Conservation (phyloP, 352 stramenopile species). For the Pythium folliculosum region DNA sequence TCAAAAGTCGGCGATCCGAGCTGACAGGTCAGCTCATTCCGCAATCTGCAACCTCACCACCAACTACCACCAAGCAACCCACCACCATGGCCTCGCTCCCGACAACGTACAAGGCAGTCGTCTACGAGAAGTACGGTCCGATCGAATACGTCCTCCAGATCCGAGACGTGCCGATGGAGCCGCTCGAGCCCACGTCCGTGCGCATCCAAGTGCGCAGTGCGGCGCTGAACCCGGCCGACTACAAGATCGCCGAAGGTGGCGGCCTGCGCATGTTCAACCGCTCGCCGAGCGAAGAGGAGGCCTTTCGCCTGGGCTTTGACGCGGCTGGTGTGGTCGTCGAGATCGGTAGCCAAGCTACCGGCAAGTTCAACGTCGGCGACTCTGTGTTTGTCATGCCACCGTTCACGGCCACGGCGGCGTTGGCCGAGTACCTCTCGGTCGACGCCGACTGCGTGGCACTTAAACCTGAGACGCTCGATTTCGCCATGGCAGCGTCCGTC, state of each 20-base stretch:
- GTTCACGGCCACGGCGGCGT: conserved; percentile 1
- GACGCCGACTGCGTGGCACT: conserved; percentile 35
- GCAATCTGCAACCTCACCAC: too few species aligned
- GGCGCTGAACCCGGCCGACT: conserved; percentile 34
- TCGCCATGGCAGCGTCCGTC: conserved; percentile 40
- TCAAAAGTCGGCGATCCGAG: too few species aligned
- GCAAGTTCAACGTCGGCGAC: conserved; percentile 18
- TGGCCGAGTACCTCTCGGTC: conserved; percentile 43
- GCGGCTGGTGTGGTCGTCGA: conserved; percentile 6
- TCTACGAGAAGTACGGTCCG: conserved; percentile 34
- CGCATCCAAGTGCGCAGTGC: conserved; percentile 37
- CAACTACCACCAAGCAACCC: too few species aligned
- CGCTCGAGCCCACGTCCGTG: conserved; percentile 29
- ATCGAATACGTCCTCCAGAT: conserved; percentile 32
- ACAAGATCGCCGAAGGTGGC: conserved; percentile 11
- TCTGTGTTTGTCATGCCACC: conserved; percentile 25
- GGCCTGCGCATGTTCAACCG: not conserved
- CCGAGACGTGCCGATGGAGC: conserved; percentile 7
- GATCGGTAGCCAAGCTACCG: not conserved
- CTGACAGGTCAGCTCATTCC: too few species aligned
- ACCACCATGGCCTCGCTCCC: not conserved
- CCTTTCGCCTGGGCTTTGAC: conserved; percentile 41
- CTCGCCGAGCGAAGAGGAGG: conserved; percentile 23
- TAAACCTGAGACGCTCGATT: conserved; percentile 45
- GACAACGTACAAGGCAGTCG: conserved; percentile 29